Conservation (phyloP, 306 rosid species). For the Trichosanthes cucumerina region DNA sequence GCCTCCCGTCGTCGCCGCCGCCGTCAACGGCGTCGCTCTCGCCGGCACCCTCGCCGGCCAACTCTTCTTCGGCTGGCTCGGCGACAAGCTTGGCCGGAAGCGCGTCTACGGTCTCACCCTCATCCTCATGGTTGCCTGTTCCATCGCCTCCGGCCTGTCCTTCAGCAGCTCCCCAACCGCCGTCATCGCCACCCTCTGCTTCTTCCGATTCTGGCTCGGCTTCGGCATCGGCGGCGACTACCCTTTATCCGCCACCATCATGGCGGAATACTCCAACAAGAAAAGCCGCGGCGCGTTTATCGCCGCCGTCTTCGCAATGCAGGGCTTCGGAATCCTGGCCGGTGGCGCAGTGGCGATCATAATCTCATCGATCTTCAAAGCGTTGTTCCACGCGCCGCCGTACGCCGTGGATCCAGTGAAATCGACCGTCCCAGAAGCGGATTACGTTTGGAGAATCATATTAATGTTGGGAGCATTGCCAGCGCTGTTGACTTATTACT, state of each 20-base stretch:
- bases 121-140: constrained; percentile 27
- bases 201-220: constrained; percentile 42
- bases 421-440: constrained; percentile 41
- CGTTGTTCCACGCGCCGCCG: constrained; percentile 14
- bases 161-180: constrained; percentile 19
- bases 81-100: constrained; percentile 39
- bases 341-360: constrained; percentile 46
- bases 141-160: constrained; percentile 37
- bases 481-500: constrained; percentile 39
- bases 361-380: constrained; percentile 22
- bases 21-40: constrained; percentile 39
- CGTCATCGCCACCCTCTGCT: constrained; percentile 31
- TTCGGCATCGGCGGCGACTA: constrained; percentile 46
- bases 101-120: constrained; percentile 36
- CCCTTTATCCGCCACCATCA: constrained; percentile 70
- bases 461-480: constrained; percentile 58
- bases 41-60: constrained; percentile 9
- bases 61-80: constrained; percentile 20
- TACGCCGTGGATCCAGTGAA: constrained; percentile 12
- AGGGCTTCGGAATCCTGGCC: constrained; percentile 60
- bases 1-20: constrained; percentile 26
- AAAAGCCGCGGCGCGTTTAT: constrained; percentile 38
- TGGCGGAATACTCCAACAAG: constrained; percentile 56
- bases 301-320: constrained; percentile 35
- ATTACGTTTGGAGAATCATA: constrained; percentile 55